Evolutionary conservation across 768 basidiomycete genomes (phyloP).

Genomic region (Rhizopogon salebrosus): DNA sequence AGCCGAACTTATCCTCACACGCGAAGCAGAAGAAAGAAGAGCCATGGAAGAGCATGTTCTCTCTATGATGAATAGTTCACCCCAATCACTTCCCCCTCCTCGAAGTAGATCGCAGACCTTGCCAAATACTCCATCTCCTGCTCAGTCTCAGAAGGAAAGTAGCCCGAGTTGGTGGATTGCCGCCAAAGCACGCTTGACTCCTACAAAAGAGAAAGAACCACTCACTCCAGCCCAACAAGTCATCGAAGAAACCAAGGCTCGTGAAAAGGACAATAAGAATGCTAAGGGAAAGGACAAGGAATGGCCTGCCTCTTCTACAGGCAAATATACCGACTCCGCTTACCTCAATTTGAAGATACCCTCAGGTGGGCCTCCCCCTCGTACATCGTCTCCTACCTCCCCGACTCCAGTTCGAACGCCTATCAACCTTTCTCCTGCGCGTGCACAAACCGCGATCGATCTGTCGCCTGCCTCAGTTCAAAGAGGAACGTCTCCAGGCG

Average conservation of each 20-base stretch:
- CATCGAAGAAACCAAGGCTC: slow-evolving; percentile 65
- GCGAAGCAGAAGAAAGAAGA: slow-evolving; percentile 65
- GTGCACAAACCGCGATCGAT: slow-evolving; percentile 38
- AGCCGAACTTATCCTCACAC: slow-evolving; percentile 70
- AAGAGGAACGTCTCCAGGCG: slow-evolving; percentile 33
- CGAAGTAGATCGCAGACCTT: slow-evolving; percentile 56
- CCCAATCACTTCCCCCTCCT: slow-evolving; percentile 43
- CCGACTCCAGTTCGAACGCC: slow-evolving; percentile 45
- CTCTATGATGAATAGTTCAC: slow-evolving; percentile 58
- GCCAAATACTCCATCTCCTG: slow-evolving; percentile 57
- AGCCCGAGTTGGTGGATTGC: slow-evolving; percentile 63
- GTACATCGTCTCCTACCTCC: slow-evolving; percentile 52
- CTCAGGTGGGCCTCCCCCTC: slow-evolving; percentile 39
- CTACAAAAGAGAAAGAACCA: slow-evolving; percentile 66
- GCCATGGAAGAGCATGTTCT: slow-evolving; percentile 69
- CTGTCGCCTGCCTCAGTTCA: slow-evolving; percentile 65
- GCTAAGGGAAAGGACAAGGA: slow-evolving; percentile 41
- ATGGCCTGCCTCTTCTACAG: slow-evolving; percentile 51
- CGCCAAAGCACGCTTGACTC: slow-evolving; percentile 71
- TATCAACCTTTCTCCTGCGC: slow-evolving; percentile 25
- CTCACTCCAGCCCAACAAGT: slow-evolving; percentile 86
- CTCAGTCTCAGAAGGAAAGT: slow-evolving; percentile 58
- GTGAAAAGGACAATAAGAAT: slow-evolving; percentile 49
- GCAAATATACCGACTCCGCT: slow-evolving; percentile 54
- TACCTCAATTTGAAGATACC: slow-evolving; percentile 54